Conservation (phyloP, 2,329 filamentous ascomycete species). For the Pezizomycotina sp. region DNA sequence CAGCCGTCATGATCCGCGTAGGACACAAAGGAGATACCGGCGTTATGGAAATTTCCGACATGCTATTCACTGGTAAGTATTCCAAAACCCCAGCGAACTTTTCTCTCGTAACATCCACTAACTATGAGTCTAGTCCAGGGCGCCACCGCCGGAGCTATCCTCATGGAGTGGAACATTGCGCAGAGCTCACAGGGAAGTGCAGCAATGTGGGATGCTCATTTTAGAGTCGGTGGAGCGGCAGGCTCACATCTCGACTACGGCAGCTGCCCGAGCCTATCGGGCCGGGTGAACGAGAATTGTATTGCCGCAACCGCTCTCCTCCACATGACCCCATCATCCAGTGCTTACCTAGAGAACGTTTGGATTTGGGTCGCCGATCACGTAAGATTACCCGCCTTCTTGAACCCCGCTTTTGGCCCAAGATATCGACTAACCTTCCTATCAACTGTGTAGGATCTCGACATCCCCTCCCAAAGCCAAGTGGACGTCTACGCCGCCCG, state of each 20-base stretch:
- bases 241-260: slow-evolving; percentile 59
- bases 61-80: slow-evolving; percentile 56
- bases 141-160: slow-evolving; percentile 46
- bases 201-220: slow-evolving; percentile 78
- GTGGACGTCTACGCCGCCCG: slow-evolving; percentile 28
- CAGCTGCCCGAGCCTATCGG: slow-evolving; percentile 42
- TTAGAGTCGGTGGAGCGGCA: slow-evolving; percentile 70
- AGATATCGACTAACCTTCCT: too few species aligned
- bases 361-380: slow-evolving; percentile 36
- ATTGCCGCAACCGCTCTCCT: slow-evolving; percentile 56
- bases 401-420: too few species aligned
- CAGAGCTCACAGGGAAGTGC: slow-evolving; percentile 30
- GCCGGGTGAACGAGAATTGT: slow-evolving; percentile 49
- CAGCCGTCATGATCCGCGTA: slow-evolving; percentile 32
- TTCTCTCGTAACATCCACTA: too few species aligned
- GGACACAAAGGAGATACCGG: slow-evolving; percentile 47
- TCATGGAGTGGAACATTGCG: slow-evolving; percentile 58
- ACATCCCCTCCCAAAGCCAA: slow-evolving; percentile 26
- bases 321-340: slow-evolving; percentile 45
- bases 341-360: slow-evolving; percentile 57
- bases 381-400: too few species aligned
- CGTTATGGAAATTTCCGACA: slow-evolving; percentile 52
- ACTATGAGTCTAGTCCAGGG: too few species aligned
- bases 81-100: too few species aligned
- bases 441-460: too few species aligned